Evolutionary conservation across 1,139 yeast genomes (phyloP), one percentile per base, ranked within the genome.

Genomic region (Petasospora fabianii): DNA sequence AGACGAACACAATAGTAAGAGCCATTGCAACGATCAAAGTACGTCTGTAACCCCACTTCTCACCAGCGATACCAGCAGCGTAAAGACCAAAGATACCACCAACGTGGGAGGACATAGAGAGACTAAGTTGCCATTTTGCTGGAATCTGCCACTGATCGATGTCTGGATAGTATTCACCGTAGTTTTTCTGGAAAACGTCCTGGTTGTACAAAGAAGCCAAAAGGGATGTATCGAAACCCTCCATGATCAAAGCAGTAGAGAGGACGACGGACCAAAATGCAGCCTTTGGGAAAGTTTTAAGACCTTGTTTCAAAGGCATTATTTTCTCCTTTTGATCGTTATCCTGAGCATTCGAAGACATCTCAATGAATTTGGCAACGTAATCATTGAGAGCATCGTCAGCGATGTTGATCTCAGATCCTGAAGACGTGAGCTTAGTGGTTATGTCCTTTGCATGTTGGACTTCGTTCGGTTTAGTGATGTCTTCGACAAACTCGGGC

Each of bases 21-120:
- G 29, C 16, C 44, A 50, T 30, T 32, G 68, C 62, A 35, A 71
- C 58, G 49, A 79, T 72, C 37, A 77, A 62, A 30, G 75, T 63
- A 64, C 67, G 64, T 61, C 78, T 68, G 64, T 84, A 71, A 48
- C 85, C 84, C 39, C 71, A 44, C 44, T 66, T 64, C 57, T 80
- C 85, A 41, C 80, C 70, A 22, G 73, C 48, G 33, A 71, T 60
- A 43, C 81, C 79, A 36, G 81, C 80, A 43, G 59, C 46, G 42
- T 77, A 60, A 27, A 83, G 68, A 55, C 79, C 80, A 45, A 73
- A 61, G 49, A 74, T 50, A 21, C 54, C 52, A 27, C 60, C 66
- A 27, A 53, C 46, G 27, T 30, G 62, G 51, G 34, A 51, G 57
- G 45, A 63, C 66, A 43, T 55, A 30, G 47, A 62, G 24, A 51